Evolutionary conservation across 176 grass and related monocot genomes (phyloP).

Genomic region (Dactylis glomerata): DNA sequence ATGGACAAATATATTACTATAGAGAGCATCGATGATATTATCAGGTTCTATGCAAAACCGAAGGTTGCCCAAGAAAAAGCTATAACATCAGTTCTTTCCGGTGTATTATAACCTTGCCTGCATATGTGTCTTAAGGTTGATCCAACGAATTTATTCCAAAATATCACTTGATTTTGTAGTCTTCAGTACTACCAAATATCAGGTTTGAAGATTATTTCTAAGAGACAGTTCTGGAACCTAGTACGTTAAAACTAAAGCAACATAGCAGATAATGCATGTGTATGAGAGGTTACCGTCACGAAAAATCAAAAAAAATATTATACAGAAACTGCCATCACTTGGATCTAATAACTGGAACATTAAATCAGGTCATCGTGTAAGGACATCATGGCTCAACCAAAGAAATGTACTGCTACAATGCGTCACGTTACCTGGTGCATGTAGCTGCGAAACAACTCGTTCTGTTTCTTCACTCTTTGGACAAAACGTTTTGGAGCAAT

Average conservation of each 20-base stretch:
- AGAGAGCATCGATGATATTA: not conserved
- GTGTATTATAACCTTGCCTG: not conserved
- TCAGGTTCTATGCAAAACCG: not conserved
- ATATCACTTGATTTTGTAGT: not conserved
- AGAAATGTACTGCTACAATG: not conserved
- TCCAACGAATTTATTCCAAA: not conserved
- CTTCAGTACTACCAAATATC: not conserved
- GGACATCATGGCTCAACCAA: constrained; percentile 12
- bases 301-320: not conserved
- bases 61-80: not conserved
- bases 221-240: constrained; percentile 6
- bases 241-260: not conserved
- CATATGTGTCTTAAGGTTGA: not conserved
- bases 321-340: not conserved
- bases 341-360: constrained; percentile 9
- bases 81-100: not conserved
- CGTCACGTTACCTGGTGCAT: constrained; percentile 86
- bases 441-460: constrained; percentile 94
- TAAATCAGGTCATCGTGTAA: not conserved
- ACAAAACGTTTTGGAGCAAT: constrained; percentile 98
- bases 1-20: constrained; percentile 28
- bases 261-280: not conserved
- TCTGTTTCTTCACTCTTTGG: constrained; percentile 97
- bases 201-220: not conserved
- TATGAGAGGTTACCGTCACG: not conserved